Conservation (phyloP, 768 basidiomycete genomes). For the Suillus ampliporus region DNA sequence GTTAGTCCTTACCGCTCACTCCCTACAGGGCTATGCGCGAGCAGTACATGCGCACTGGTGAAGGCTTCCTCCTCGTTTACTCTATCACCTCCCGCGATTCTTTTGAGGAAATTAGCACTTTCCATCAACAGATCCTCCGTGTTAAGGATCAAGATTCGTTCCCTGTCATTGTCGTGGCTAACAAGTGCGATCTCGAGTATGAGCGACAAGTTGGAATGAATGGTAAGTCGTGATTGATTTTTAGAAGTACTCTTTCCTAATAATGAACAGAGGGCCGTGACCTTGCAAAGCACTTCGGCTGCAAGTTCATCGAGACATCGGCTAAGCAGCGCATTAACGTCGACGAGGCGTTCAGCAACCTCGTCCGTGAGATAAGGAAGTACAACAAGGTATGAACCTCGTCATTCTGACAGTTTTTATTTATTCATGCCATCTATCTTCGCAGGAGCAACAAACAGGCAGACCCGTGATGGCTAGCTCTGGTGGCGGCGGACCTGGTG, state of each 20-base stretch:
- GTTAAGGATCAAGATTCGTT: constrained; percentile 97
- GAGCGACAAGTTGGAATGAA: constrained; percentile 97
- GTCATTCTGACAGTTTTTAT: constrained; percentile 4
- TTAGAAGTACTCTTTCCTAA: constrained; percentile 1
- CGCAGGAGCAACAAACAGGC: constrained; percentile 78
- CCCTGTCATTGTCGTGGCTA: constrained; percentile 97
- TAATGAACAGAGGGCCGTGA: constrained; percentile 88
- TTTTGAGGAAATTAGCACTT: constrained; percentile 95
- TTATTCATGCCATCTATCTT: constrained; percentile 2
- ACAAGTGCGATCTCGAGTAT: constrained; percentile 95
- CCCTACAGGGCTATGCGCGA: constrained; percentile 90
- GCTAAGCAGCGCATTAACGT: constrained; percentile 97
- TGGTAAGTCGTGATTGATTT: constrained; percentile 53
- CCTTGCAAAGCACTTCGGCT: constrained; percentile 92
- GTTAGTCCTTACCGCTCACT: constrained; percentile 9
- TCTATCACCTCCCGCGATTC: constrained; percentile 98
- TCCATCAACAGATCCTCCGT: constrained; percentile 94
- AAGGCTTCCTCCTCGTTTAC: constrained; percentile 97
- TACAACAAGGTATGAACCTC: constrained; percentile 79
- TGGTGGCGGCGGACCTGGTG: constrained; percentile 49
- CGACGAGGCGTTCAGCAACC: constrained; percentile 91
- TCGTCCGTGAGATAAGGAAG: constrained; percentile 92
- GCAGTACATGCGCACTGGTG: constrained; percentile 98
- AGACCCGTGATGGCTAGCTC: constrained; percentile 62
- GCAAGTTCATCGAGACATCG: constrained; percentile 95